phyloP scores from a whole-genome alignment of 306 rosid species.

The Pachyrhizus erosus region DNA sequence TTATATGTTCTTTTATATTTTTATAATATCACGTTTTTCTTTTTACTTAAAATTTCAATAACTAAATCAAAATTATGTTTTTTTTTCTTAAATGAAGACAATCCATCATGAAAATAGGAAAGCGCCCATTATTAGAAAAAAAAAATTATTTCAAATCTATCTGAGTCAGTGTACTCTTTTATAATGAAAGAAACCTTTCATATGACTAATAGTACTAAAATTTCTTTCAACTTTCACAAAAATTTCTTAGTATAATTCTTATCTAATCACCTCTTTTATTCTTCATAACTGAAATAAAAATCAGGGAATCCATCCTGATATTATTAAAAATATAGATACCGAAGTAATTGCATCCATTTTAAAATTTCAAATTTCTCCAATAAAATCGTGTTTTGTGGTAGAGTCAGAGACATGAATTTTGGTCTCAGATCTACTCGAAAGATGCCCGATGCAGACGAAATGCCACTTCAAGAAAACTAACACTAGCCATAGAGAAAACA shows the following conservation, averaged over 20 bases:
- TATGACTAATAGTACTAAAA: neutral
- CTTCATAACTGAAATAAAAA: neutral
- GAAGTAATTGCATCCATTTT: slow-evolving; percentile 8
- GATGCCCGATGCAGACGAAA: slow-evolving; percentile 3
- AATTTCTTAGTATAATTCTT: neutral
- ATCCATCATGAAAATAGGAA: neutral
- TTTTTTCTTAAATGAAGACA: no score
- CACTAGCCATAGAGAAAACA: slow-evolving; percentile 33
- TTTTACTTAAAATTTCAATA: no score
- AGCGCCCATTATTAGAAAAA: neutral
- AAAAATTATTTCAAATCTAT: neutral
- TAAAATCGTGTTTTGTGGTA: neutral
- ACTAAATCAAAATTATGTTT: no score
- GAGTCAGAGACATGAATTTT: neutral
- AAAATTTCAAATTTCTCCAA: slow-evolving; percentile 7
- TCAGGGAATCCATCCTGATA: neutral
- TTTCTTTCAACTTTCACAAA: neutral
- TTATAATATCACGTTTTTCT: no score
- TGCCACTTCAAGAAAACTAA: slow-evolving; percentile 7
- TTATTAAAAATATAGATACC: slow-evolving; percentile 18
- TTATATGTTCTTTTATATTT: no score
- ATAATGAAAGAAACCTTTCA: neutral
- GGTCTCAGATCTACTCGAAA: slow-evolving; percentile 12
- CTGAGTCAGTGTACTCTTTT: neutral
- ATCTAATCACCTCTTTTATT: neutral